Evolutionary conservation across 345 rosid species (phyloP).

Genomic region (Citrus mangshanensis): DNA sequence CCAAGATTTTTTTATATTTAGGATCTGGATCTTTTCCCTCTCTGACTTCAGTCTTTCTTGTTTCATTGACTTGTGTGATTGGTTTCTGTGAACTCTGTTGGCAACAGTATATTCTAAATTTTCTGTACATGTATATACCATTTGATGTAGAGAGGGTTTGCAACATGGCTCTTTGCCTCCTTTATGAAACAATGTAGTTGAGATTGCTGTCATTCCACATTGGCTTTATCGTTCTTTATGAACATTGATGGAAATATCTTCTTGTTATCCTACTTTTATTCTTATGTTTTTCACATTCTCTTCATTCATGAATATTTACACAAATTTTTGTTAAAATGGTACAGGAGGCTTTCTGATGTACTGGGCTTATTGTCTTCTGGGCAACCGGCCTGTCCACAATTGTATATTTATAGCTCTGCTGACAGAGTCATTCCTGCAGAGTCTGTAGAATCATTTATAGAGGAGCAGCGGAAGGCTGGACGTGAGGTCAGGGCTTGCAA

Average conservation of each 20-base stretch:
- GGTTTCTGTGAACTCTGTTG: background rate
- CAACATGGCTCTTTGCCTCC: background rate
- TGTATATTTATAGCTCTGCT: conserved; percentile 94
- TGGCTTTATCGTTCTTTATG: background rate
- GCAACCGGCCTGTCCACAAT: conserved; percentile 93
- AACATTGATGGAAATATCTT: background rate
- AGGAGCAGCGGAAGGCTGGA: conserved; percentile 74
- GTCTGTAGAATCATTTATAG: conserved; percentile 81
- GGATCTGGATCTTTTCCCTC: background rate
- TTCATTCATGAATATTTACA: background rate
- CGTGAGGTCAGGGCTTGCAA: conserved; percentile 83
- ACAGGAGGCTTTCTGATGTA: conserved; percentile 85
- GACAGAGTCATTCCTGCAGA: conserved; percentile 86
- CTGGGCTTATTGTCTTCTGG: conserved; percentile 53
- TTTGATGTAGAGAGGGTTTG: background rate
- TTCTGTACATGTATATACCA: background rate
- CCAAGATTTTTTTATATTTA: background rate
- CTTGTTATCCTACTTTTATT: background rate
- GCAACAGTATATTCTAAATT: background rate
- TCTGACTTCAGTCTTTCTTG: background rate
- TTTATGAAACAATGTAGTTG: background rate
- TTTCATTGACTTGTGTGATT: background rate
- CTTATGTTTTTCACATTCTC: background rate
- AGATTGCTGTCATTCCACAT: background rate
- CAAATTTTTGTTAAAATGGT: background rate